Base-by-base conservation (phyloP, 2,329 filamentous ascomycete genomes). In the Cordyceps cicadae region DNA sequence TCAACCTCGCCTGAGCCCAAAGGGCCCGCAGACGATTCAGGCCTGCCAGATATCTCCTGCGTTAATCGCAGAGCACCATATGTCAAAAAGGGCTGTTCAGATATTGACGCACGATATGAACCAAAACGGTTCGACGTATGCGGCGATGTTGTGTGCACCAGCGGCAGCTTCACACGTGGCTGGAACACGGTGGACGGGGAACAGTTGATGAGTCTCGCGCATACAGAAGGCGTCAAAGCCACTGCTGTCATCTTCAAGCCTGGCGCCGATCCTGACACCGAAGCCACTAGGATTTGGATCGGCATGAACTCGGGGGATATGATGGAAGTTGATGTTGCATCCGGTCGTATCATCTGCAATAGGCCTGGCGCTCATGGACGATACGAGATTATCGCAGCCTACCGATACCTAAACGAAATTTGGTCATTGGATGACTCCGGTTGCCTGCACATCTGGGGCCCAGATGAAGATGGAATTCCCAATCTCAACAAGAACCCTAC, bases 351-450 rank as follows among this genome's bases (percentile, higher is more conserved):
- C 51, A 79, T 90, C 15, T 79, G 82, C 32, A 88, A 82, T 19
- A 90, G 88, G 67, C 76, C 82, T 2, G 85, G 80, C 55, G 89
- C 89, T 2, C 94, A 97, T 68, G 85, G 86, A 8, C 85, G 90
- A 48, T 82, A 86, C 63, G 90, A 96, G 66, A 83, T 99, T 55
- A 83, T 90, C 64, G 90, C 87, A 67, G 96, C 99, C 48, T 88
- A 90, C 70, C 86, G 94, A 45, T 88, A 95, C 71, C 87, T 85
- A 64, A 90, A 91, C 66, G 90, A 97, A 68, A 84, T 99, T 71
- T 99, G 94, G 94, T 92, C 92, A 0, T 73, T 99, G 53, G 94
- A 97, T 70, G 92, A 97, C 64, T 86, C 88, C 52, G 94, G 94
- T 12, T 89, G 88, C 51, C 76, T 99, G 15, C 86, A 91, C 65